Percentiles rank a stretch among this genome's conserved stretches.
phyloP scores from a whole-genome alignment of 345 rosid genomes.

The Pugionium dolabratum region DNA sequence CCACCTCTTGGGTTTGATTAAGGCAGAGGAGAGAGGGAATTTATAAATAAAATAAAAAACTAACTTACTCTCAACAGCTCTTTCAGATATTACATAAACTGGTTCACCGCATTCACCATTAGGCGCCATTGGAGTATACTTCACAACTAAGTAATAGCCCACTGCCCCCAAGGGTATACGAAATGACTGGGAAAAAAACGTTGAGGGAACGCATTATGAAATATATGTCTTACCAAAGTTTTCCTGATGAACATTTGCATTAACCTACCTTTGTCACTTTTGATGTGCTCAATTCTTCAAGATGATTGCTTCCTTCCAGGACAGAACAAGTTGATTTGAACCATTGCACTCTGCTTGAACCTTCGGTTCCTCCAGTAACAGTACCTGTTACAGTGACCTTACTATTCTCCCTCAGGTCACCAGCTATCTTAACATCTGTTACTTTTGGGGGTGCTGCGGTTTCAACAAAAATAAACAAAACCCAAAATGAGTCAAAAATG shows the following conservation, averaged over 20 bases:
- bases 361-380: constrained; percentile 92
- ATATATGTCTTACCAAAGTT: constrained; percentile 8
- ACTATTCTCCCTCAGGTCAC: constrained; percentile 84
- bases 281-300: constrained; percentile 82
- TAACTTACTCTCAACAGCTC: constrained; percentile 75
- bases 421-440: constrained; percentile 76
- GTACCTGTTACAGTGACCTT: constrained; percentile 76
- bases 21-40: too few relatives aligned
- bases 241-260: constrained; percentile 7
- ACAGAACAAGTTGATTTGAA: constrained; percentile 63
- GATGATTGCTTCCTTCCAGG: constrained; percentile 58
- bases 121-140: constrained; percentile 84
- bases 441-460: constrained; percentile 94
- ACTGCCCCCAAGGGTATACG: constrained; percentile 96
- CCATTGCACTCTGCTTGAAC: constrained; percentile 97
- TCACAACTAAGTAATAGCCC: constrained; percentile 73
- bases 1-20: too few relatives aligned
- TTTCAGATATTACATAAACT: constrained; percentile 70
- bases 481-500: constrained; percentile 23
- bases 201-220: constrained; percentile 25
- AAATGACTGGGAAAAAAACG: constrained; percentile 60
- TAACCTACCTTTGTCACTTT: constrained; percentile 80
- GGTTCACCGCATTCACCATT: constrained; percentile 91
- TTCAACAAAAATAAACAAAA: not conserved
- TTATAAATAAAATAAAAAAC: not conserved